These are phyloP conservation scores for Rhodotorula graminis DNA, from an alignment of 768 basidiomycete species.

Conservation along the genomic window DNA sequence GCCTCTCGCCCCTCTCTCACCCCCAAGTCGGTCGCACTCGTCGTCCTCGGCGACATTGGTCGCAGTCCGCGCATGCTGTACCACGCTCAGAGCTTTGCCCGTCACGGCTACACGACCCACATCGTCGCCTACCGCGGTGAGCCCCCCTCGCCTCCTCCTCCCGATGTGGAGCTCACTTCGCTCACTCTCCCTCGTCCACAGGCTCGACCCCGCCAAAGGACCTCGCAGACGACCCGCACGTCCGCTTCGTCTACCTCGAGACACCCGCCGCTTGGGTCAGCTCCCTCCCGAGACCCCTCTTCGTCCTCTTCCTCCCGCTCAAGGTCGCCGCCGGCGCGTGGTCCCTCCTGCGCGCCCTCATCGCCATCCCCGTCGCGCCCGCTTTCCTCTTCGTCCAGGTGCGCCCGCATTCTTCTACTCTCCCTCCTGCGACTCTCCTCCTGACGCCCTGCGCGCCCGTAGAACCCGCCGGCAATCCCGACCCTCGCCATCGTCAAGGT, in stretches of 20 bases:
- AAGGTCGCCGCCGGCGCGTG: slow-evolving; percentile 70
- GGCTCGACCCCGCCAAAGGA: slow-evolving; percentile 11
- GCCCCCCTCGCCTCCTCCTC: not conserved
- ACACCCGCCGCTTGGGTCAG: slow-evolving; percentile 54
- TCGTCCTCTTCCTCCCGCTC: slow-evolving; percentile 60
- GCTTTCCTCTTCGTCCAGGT: slow-evolving; percentile 89
- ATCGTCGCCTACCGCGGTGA: slow-evolving; percentile 81
- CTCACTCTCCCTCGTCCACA: not conserved
- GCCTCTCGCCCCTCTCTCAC: not conserved
- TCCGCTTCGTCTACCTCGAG: slow-evolving; percentile 63
- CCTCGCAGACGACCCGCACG: not conserved
- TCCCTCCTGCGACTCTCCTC: not conserved
- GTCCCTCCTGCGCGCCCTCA: slow-evolving; percentile 60
- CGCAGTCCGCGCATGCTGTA: slow-evolving; percentile 98
- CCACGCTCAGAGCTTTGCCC: slow-evolving; percentile 86
- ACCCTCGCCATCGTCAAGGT: slow-evolving; percentile 81
- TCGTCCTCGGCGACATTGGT: slow-evolving; percentile 93
- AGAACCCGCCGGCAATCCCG: slow-evolving; percentile 97
- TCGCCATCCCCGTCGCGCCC: slow-evolving; percentile 62
- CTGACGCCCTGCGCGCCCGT: not conserved
- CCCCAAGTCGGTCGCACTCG: slow-evolving; percentile 63
- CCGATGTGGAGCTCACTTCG: not conserved
- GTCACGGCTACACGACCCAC: slow-evolving; percentile 68
- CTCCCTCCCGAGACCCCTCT: slow-evolving; percentile 61
- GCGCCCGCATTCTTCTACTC: slow-evolving; percentile 38